phyloP scores from a whole-genome alignment of 768 basidiomycete species.

The Roridomyces roridus region DNA sequence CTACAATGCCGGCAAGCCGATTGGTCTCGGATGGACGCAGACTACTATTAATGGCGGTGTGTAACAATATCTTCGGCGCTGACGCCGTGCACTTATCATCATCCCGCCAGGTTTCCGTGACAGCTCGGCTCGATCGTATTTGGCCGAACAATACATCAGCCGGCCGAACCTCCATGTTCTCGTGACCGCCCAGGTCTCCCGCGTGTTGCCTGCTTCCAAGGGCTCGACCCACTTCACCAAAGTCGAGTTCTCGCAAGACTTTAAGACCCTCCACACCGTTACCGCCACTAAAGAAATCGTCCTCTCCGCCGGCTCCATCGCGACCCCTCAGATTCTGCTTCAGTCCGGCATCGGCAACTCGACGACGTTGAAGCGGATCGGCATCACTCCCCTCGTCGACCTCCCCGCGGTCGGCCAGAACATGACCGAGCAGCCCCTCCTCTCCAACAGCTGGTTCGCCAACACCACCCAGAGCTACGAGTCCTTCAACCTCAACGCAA shows the following conservation, averaged over 20 bases:
- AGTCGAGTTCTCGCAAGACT: slow-evolving; percentile 29
- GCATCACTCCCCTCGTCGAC: slow-evolving; percentile 25
- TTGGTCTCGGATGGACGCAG: slow-evolving; percentile 35
- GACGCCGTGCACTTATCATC: no score
- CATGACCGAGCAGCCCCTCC: slow-evolving; percentile 31
- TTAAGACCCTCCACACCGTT: slow-evolving; percentile 15
- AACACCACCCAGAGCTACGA: slow-evolving; percentile 19
- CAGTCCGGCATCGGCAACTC: slow-evolving; percentile 37
- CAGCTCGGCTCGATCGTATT: slow-evolving; percentile 31
- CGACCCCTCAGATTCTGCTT: slow-evolving; percentile 25
- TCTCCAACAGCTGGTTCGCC: slow-evolving; percentile 29
- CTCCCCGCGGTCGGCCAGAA: slow-evolving; percentile 36
- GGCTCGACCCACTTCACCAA: slow-evolving; percentile 16
- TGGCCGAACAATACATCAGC: slow-evolving; percentile 25
- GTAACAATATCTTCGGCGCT: no score
- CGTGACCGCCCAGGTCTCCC: slow-evolving; percentile 20
- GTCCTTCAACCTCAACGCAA: slow-evolving; percentile 23
- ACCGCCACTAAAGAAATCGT: slow-evolving; percentile 38
- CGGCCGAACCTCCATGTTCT: slow-evolving; percentile 32
- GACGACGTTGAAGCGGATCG: slow-evolving; percentile 16
- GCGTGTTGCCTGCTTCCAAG: slow-evolving; percentile 3
- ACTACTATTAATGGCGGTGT: slow-evolving; percentile 26
- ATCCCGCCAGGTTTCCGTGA: no score
- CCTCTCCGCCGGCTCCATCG: slow-evolving; percentile 33
- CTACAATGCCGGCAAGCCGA: slow-evolving; percentile 35